Evolutionary conservation across 1,139 yeast species (phyloP), one percentile per base, ranked within the genome.

Genomic region (Nadsonia commutata): DNA sequence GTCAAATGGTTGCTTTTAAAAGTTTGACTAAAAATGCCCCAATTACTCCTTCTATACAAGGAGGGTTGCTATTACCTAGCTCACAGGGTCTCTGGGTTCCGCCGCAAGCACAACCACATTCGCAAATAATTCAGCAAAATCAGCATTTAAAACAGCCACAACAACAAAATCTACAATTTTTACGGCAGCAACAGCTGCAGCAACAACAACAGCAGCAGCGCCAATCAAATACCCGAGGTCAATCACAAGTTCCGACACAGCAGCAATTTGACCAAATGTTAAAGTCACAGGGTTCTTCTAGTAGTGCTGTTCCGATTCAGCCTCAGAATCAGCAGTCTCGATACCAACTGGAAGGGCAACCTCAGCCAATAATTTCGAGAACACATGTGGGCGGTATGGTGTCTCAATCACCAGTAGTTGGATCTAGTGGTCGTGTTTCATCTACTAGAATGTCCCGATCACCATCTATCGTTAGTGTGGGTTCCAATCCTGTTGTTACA

Each of bases 1-100:
- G 75, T 48, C 97, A 88, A 59, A 64, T 88, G 40, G 63, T 77
- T 20, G 86, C 90, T 0, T 74, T 83, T 50, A 85, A 83, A 56
- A 59, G 84, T 11, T 64, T 90, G 45, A 72, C 88, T 2, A 78
- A 71, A 52, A 90, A 84, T 57, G 56, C 79, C 50, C 82, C 81
- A 49, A 61, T 88, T 38, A 94, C 95, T 2, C 60, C 54, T 3
- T 51, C 49, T 18, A 47, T 64, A 9, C 59, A 58, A 31, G 49
- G 17, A 68, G 68, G 50, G 45, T 60, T 46, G 55, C 77, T 40
- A 16, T 36, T 45, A 36, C 38, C 45, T n/a, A 20, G 42, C 31
- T 41, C 43, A n/a, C 36, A 37, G n/a, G 43, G 47, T 17, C 45
- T 8, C 6, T 33, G 11, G 5, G 18, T n/a, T 70, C 71, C 49